Evolutionary conservation across 2,329 filamentous ascomycete genomes (phyloP).

Genomic region (Calonectria multiphialidica): DNA sequence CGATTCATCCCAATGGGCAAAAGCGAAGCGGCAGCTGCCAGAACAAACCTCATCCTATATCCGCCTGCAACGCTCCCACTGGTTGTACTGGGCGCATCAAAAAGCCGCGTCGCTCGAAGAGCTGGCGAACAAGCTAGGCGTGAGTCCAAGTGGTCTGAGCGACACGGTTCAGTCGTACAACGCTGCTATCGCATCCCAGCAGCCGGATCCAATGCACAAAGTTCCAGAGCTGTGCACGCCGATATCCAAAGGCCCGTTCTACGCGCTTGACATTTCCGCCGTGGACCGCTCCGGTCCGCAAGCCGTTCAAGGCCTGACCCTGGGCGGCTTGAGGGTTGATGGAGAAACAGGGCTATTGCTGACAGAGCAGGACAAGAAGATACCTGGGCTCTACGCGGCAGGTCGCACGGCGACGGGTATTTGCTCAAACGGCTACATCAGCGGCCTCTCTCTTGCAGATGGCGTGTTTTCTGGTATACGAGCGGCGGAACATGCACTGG

Average conservation of each 20-base stretch:
- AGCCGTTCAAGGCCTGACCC: neutral
- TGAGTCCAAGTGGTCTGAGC: neutral
- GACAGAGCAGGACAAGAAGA: neutral
- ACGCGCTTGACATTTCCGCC: neutral
- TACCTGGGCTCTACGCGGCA: neutral
- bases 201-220: neutral
- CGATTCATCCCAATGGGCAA: neutral
- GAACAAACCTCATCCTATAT: neutral
- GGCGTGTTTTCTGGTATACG: neutral
- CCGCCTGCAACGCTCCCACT: neutral
- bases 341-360: neutral
- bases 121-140: neutral
- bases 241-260: neutral
- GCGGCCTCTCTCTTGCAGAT: neutral
- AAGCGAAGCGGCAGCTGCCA: neutral
- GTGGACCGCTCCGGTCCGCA: neutral
- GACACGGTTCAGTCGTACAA: neutral
- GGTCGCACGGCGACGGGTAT: neutral
- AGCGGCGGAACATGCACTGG: neutral
- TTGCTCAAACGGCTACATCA: neutral
- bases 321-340: neutral
- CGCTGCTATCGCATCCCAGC: neutral
- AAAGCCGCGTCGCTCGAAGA: neutral
- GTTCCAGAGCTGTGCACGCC: neutral
- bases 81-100: slow-evolving; percentile 1